Base-by-base conservation (phyloP, 441 rosid genomes). In the Melianthus villosus region DNA sequence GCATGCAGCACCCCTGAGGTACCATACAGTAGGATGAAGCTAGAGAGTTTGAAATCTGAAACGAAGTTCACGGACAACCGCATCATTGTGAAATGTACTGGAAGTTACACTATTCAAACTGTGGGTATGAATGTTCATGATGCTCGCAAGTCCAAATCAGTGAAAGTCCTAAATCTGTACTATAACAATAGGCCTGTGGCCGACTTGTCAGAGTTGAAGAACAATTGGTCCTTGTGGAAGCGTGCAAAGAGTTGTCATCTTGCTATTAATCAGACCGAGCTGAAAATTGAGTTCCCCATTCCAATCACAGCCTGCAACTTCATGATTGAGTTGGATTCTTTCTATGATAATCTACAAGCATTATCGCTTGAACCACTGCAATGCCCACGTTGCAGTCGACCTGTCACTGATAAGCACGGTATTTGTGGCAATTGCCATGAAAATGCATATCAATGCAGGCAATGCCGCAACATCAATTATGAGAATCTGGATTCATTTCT, bases 1-100 rank as follows among this genome's bases (percentile, higher is more conserved):
- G 77, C 97, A 39, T 93, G 99, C 75, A 93, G 99, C 67, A 77
- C 99, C 54, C 99, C 97, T 12, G 99, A 93, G 74, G 97, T 87
- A 23, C 99, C 97, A 16, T 93, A 84, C 36, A 74, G 93, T 73
- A 77, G 85, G 66, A 87, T 87, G 97, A 93, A 93, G 76, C 77
- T 93, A 33, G 99, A 93, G 67, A 87, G 84, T 60, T 59, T 93
- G 72, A 93, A 87, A 57, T 93, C 99, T 31, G 99, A 93, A 76
- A 93, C 93, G 13, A 93, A 87, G 75, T 93, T 93, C 42, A 93
- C 97, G 16, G 99, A 84, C 68, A 87, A 82, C 50, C 99, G 97
- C 47, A 93, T 84, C 70, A 84, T 93, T 48, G 94, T 93, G 56
- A 93, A 87, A 63, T 93, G 97, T 60, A 79, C 96, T 40, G 99